Base-by-base conservation (phyloP, 805 yeast species). In the Yarrowia sp. region DNA sequence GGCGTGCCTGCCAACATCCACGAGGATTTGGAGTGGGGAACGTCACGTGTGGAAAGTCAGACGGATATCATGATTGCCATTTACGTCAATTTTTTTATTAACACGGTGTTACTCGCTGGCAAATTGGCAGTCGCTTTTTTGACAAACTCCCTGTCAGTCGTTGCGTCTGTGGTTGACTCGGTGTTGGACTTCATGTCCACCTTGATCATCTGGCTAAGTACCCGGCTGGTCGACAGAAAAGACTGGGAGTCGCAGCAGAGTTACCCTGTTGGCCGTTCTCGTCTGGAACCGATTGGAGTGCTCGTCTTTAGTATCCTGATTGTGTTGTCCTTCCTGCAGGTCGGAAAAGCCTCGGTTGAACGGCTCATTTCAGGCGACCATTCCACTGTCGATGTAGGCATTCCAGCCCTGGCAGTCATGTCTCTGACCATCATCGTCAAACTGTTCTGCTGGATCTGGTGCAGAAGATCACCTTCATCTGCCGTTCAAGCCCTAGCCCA, bases 161-260 rank as follows among this genome's bases (percentile, higher is more conserved):
- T 90, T 64, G 96, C 96, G 0, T 89, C 95, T 0, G 82, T 90
- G 71, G 88, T 90, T 49, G 96, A 90, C 78, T 89, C 94, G 2
- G 80, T 86, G 0, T 82, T 90, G 71, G 96, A 90, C 74, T 87
- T 90, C 67, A 77, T 90, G 68, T 89, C 93, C 16, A 90, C 95
- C 0, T 79, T 88, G 69, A 90, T 90, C 72, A 90, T 90, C 63
- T 89, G 82, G 78, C 75, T 84, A 56, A 85, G 90, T 66, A 87
- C 89, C 72, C 61, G 73, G 9, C 71, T 77, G 42, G 81, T 79
- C 10, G 80, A 75, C 42, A 76, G 74, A 5, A 77, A 80, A 11
- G 83, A 84, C 73, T 83, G 87, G 82, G 79, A 81, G 66, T 79
- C 84, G 2, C 72, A 72, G 55, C 77, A 75, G 59, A 70, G 75